Conservation (phyloP, 345 rosid species). For the Psidium friedrichsthalianum region DNA sequence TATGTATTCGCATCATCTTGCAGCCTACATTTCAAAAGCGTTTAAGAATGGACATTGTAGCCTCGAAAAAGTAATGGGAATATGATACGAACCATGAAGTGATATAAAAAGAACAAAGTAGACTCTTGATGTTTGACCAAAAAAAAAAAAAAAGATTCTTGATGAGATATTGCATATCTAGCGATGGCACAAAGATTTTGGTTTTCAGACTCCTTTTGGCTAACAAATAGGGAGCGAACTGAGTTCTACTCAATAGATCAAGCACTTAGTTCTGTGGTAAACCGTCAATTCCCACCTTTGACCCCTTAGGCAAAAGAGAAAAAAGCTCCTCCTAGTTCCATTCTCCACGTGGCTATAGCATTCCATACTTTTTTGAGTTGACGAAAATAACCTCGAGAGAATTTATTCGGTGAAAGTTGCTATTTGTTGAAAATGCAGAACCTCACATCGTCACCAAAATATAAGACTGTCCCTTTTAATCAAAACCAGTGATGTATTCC, state of each 20-base stretch:
- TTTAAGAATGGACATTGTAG: background rate
- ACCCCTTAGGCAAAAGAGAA: background rate
- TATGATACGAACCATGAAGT: background rate
- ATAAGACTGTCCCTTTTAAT: background rate
- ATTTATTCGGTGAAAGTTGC: background rate
- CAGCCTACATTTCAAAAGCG: background rate
- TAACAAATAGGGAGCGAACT: background rate
- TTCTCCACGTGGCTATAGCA: fast-evolving
- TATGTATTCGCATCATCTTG: background rate
- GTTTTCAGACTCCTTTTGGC: background rate
- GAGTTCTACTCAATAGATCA: background rate
- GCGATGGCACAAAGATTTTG: background rate
- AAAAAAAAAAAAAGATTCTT: background rate
- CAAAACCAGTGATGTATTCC: background rate
- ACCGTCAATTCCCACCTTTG: background rate
- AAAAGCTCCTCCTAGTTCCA: background rate
- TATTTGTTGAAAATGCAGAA: background rate
- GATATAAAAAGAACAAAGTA: background rate
- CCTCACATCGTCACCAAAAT: background rate
- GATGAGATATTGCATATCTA: background rate
- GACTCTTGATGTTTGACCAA: background rate
- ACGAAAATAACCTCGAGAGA: background rate
- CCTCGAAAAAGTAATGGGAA: background rate
- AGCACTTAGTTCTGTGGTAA: background rate
- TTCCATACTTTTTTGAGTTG: background rate